phyloP scores from a whole-genome alignment of 306 rosid genomes.

The Nissolia schottii region DNA sequence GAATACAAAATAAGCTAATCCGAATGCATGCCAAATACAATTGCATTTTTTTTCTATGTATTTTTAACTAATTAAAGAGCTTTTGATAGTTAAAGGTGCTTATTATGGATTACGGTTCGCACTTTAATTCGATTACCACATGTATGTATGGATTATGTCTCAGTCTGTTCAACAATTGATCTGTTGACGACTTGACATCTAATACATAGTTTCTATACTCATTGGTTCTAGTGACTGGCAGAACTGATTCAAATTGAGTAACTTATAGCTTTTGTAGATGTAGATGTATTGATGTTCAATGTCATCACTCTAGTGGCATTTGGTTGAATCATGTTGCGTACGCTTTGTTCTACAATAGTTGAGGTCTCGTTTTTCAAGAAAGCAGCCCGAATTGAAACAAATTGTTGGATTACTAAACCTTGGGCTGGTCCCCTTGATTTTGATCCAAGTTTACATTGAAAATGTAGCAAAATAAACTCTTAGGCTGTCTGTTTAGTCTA shows the following conservation, averaged over 20 bases:
- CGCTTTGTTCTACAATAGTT: neutral
- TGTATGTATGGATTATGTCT: neutral
- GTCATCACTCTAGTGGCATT: neutral
- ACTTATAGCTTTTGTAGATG: neutral
- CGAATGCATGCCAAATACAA: neutral
- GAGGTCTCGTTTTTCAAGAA: conserved; percentile 7
- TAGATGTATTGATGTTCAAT: conserved; percentile 18
- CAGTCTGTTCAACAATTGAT: neutral
- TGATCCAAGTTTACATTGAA: neutral
- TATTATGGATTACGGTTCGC: neutral
- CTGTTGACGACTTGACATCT: neutral
- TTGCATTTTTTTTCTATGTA: neutral
- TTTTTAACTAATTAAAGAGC: neutral
- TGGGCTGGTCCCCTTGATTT: conserved; percentile 15
- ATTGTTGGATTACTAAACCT: neutral
- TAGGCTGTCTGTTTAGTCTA: neutral
- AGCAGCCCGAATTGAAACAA: conserved; percentile 20
- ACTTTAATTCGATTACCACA: neutral
- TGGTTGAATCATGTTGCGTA: neutral
- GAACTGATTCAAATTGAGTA: conserved; percentile 11
- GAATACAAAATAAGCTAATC: neutral
- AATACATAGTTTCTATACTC: neutral
- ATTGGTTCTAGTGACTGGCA: neutral
- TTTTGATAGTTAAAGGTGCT: conserved; percentile 9
- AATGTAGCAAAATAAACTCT: neutral